Evolutionary conservation across 768 basidiomycete genomes (phyloP), one percentile per base, ranked within the genome.

Genomic region (Panus rudis): DNA sequence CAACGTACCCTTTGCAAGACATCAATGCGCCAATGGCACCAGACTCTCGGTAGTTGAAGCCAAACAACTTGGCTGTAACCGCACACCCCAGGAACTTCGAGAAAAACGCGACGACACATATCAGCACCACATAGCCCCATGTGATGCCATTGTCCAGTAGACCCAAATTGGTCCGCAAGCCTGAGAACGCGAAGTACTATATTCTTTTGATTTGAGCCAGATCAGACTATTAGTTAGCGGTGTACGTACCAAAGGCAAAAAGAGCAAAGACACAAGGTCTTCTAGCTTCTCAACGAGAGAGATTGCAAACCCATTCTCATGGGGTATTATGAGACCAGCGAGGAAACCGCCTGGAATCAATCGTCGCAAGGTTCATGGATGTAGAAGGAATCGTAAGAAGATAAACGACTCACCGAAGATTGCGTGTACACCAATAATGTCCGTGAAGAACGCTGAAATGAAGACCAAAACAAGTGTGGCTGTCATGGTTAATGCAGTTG

Each of bases 21-120:
- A 96, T 96, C 20, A 96, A 63, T 39, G 81, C 73, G 3, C 92
- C 92, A 45, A 93, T 82, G 4, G 91, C 88, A 19, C 79, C 78
- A 1, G 80, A 68, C 61, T 93, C 91, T n/a, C 92, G 72, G 63
- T 65, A 70, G 31, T 70, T 77, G 66, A 86, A 93, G 0, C 84
- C 84, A 31, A 66, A 66, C 1, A 63, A 39, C 47, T 69, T 72
- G 4, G 90, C 86, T 0, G 79, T 68, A 6, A 59, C 52, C 4
- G 71, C 75, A 55, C 86, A 90, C 2, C 83, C 75, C 13, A 76
- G 33, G 61, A 92, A 92, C 61, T 96, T 96, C 47, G 84, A 78
- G 25, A 69, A 53, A 60, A 92, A 96, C 0, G 87, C 82, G 35
- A 89, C 73, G 4, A 78, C 60, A 45, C 79, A 83, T 46, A 91